Evolutionary conservation across 2,329 filamentous ascomycete genomes (phyloP).

Genomic region (Delphinella strobiligena): DNA sequence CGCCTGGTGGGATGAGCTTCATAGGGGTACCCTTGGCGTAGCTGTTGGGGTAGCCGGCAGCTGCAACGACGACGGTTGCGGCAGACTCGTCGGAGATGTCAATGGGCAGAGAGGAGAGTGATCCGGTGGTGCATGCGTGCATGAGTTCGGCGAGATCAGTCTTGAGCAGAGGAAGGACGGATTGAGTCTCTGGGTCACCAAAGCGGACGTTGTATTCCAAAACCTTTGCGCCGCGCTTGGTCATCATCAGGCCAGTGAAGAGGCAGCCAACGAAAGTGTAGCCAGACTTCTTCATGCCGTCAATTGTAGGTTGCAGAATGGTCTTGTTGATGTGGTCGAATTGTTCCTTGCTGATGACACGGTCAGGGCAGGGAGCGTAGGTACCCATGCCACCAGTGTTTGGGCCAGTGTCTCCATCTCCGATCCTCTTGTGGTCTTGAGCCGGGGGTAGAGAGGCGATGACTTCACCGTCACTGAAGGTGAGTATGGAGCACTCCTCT

Average conservation of each 20-base stretch:
- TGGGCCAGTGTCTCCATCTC: constrained; percentile 77
- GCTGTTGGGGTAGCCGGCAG: constrained; percentile 76
- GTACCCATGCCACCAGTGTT: constrained; percentile 98
- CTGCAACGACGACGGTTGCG: constrained; percentile 86
- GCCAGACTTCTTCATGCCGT: constrained; percentile 71
- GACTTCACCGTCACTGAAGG: constrained; percentile 80
- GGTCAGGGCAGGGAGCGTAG: constrained; percentile 58
- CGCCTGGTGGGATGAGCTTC: constrained; percentile 37
- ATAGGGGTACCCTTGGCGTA: constrained; percentile 70
- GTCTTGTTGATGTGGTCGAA: constrained; percentile 66
- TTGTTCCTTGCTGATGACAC: constrained; percentile 42
- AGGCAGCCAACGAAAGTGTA: constrained; percentile 62
- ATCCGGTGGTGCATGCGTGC: constrained; percentile 68
- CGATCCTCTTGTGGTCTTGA: constrained; percentile 93
- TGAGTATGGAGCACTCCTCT: constrained; percentile 83
- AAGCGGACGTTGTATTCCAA: constrained; percentile 92
- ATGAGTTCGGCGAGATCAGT: constrained; percentile 82
- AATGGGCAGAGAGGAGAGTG: constrained; percentile 43
- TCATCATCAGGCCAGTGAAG: constrained; percentile 92
- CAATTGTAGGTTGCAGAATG: constrained; percentile 79
- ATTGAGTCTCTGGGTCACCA: constrained; percentile 86
- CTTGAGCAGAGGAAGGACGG: constrained; percentile 67
- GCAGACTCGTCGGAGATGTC: constrained; percentile 46
- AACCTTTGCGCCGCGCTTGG: constrained; percentile 64
- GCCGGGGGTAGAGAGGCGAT: constrained; percentile 77